These are phyloP conservation scores for Diutina neorugosa DNA, from an alignment of 1,139 yeast genomes.

Conservation along the genomic window DNA sequence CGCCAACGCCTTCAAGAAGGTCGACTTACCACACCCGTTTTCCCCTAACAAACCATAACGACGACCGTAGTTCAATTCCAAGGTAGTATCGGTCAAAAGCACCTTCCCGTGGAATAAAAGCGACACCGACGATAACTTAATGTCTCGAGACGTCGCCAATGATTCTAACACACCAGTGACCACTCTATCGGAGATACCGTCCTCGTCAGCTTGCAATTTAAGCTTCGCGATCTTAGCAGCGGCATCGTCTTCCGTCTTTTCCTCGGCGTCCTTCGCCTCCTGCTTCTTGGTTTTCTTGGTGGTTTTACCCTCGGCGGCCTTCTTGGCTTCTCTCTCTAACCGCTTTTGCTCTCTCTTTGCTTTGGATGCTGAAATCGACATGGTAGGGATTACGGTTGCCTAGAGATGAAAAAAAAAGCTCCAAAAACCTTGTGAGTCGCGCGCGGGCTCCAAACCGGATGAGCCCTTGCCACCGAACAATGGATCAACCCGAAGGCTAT, in stretches of 20 bases:
- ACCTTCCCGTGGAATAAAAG: slow-evolving; percentile 97
- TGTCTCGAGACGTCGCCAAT: slow-evolving; percentile 82
- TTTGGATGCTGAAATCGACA: slow-evolving; percentile 63
- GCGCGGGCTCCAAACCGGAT: background rate
- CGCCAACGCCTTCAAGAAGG: slow-evolving; percentile 83
- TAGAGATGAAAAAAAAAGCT: background rate
- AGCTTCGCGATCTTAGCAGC: slow-evolving; percentile 73
- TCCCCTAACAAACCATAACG: slow-evolving; percentile 95
- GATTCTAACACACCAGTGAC: slow-evolving; percentile 95
- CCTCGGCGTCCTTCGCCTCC: slow-evolving; percentile 45
- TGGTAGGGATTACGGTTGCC: background rate
- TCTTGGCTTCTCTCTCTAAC: slow-evolving; percentile 47
- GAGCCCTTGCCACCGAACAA: too few species aligned
- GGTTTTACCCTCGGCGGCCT: slow-evolving; percentile 63
- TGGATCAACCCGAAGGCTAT: too few species aligned
- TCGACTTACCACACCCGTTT: slow-evolving; percentile 98
- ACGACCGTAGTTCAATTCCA: slow-evolving; percentile 95
- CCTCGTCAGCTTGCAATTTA: slow-evolving; percentile 85
- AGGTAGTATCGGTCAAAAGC: slow-evolving; percentile 76
- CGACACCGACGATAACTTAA: slow-evolving; percentile 82
- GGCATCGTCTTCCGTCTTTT: slow-evolving; percentile 47
- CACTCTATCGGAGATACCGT: slow-evolving; percentile 93
- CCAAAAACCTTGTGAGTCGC: background rate
- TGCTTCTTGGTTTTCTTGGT: slow-evolving; percentile 51
- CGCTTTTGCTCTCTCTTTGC: slow-evolving; percentile 94